Evolutionary conservation across 148 eudicot genomes (phyloP).

Genomic region (Simmondsia chinensis): DNA sequence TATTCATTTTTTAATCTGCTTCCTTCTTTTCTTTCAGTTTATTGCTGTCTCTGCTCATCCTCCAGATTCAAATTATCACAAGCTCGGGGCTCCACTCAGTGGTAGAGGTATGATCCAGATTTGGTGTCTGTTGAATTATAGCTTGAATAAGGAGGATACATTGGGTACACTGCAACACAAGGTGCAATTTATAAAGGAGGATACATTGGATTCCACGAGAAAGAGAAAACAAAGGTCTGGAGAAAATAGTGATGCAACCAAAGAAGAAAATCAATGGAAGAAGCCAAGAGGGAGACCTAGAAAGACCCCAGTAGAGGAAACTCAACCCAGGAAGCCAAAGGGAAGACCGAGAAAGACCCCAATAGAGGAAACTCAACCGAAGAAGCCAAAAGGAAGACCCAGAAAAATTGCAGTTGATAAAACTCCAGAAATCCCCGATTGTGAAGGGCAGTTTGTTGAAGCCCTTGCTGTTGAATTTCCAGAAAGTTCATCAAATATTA

Average conservation of each 20-base stretch:
- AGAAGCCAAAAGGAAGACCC: slow-evolving; percentile 53
- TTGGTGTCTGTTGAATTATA: slow-evolving; percentile 52
- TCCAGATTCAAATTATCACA: slow-evolving; percentile 92
- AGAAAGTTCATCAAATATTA: slow-evolving; percentile 13
- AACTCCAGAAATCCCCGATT: slow-evolving; percentile 9
- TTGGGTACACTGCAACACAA: slow-evolving; percentile 20
- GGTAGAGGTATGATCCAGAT: slow-evolving; percentile 93
- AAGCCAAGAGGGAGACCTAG: slow-evolving; percentile 15
- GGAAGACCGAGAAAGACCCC: slow-evolving; percentile 29
- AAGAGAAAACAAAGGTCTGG: slow-evolving; percentile 13
- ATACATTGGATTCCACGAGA: slow-evolving; percentile 16
- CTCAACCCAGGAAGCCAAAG: slow-evolving; percentile 13
- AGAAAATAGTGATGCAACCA: slow-evolving; percentile 10
- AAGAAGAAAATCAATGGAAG: slow-evolving; percentile 14
- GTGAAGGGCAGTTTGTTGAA: slow-evolving; percentile 17
- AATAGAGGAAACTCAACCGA: slow-evolving; percentile 13
- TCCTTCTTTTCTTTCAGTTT: slow-evolving; percentile 36
- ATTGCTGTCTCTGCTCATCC: slow-evolving; percentile 97
- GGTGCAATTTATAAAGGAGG: too few relatives aligned
- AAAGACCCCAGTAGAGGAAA: neutral
- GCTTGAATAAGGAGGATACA: slow-evolving; percentile 18
- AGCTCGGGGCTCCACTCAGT: slow-evolving; percentile 57
- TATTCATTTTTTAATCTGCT: neutral
- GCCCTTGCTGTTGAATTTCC: slow-evolving; percentile 30
- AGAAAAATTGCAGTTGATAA: slow-evolving; percentile 25